Base-by-base conservation (phyloP, 208 protist genomes). In the Crithidia sp. region DNA sequence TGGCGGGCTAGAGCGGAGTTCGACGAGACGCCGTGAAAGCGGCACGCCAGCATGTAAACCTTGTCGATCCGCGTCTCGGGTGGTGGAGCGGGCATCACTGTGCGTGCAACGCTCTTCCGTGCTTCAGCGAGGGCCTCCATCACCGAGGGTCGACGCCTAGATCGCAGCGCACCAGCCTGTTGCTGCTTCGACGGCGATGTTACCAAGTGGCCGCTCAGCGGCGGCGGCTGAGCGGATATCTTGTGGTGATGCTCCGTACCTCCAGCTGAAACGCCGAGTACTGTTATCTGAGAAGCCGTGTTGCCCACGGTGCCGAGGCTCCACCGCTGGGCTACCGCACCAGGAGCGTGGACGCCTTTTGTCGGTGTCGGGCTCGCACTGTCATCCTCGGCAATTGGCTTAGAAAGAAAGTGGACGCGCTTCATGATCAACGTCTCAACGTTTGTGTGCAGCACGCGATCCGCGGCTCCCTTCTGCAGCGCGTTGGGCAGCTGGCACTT, bases 31-130 rank as follows among this genome's bases (percentile, higher is more conserved):
- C 80, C 77, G 28, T 73, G 66, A 40, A 49, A 68, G 4, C 39
- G 47, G 49, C 84, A 89, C 9, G 77, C 70, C 12, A 43, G 17
- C 16, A 17, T 17, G 71, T 89, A 89, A 17, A 81, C 71, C 14
- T 84, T 28, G 14, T 62, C 68, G 10, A 82, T 17, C 12, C 53
- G 54, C 0, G 71, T 61, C 16, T 53, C 19, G n/a, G 75, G 14
- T 9, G 74, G 36, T 12, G 67, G 12, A 2, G 63, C 41, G 0
- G 43, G 28, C 9, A 56, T 64, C 9, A 28, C 50, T 2, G 6
- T 17, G 5, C 50, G 43, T 13, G 55, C 52, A 7, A 60, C 16
- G 6, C 19, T 37, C 12, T 64, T 54, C n/a, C 56, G 61, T 16
- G 40, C 57, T 17, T 76, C 13, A 41, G 62, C 36, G 19, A 76